These are phyloP conservation scores for Coemansia sp. DNA, from an alignment of 192 early-diverging fungal genomes.

Conservation along the genomic window DNA sequence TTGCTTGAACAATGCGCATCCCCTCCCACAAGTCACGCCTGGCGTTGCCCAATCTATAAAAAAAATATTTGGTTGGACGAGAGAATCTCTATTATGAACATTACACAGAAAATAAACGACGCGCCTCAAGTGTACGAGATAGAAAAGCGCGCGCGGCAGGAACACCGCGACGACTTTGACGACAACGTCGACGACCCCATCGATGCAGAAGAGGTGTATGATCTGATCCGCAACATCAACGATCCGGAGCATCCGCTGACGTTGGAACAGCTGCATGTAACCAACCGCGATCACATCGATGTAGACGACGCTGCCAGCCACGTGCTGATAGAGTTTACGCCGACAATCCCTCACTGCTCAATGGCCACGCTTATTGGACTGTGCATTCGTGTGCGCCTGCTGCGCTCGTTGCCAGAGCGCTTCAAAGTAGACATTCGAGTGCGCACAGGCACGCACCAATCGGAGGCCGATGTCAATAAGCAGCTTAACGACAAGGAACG, in stretches of 20 bases:
- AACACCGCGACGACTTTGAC: slow-evolving; percentile 63
- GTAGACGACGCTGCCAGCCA: slow-evolving; percentile 70
- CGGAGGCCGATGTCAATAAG: slow-evolving; percentile 93
- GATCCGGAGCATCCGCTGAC: slow-evolving; percentile 98
- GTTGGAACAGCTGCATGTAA: slow-evolving; percentile 94
- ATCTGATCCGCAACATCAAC: slow-evolving; percentile 92
- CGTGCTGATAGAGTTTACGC: slow-evolving; percentile 85
- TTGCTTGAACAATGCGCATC: slow-evolving; percentile 17
- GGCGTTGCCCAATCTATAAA: too few species aligned
- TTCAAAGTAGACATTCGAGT: slow-evolving; percentile 95
- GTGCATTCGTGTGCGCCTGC: slow-evolving; percentile 89
- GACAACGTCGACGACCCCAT: slow-evolving; percentile 72
- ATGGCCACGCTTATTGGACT: slow-evolving; percentile 99
- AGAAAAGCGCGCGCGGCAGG: slow-evolving; percentile 34
- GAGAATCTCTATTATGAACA: slow-evolving; percentile 27
- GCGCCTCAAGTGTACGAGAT: slow-evolving; percentile 81
- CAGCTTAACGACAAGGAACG: slow-evolving; percentile 99
- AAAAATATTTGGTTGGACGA: too few species aligned
- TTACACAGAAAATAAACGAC: slow-evolving; percentile 65
- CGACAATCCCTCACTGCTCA: slow-evolving; percentile 98
- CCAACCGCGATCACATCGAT: slow-evolving; percentile 78
- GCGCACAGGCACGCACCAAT: slow-evolving; percentile 92
- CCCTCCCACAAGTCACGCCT: too few species aligned
- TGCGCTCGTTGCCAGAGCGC: slow-evolving; percentile 80
- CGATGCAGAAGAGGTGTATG: slow-evolving; percentile 88